phyloP scores from a whole-genome alignment of 768 basidiomycete genomes.

The Sporobolomyces roseus region DNA sequence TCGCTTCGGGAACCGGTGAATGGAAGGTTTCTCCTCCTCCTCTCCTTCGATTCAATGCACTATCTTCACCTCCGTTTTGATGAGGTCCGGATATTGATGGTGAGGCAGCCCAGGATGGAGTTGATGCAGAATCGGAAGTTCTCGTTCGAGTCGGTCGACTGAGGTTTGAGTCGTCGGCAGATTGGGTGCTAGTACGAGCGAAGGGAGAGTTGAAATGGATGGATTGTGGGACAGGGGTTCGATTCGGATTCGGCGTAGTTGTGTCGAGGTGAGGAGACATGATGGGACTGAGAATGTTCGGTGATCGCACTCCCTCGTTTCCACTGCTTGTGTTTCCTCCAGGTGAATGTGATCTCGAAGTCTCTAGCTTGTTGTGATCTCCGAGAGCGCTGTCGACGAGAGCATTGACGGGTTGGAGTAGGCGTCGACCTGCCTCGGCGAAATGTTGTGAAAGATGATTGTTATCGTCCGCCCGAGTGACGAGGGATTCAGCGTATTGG shows the following conservation, averaged over 20 bases:
- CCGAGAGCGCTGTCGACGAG: conserved; percentile 3
- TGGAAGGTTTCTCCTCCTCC: conserved; percentile 24
- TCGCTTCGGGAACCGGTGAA: neutral
- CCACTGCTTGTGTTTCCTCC: conserved; percentile 1
- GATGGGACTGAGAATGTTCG: conserved; percentile 10
- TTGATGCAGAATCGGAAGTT: no score
- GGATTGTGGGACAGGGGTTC: conserved; percentile 7
- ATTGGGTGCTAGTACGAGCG: neutral
- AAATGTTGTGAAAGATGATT: neutral
- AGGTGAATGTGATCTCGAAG: conserved; percentile 3
- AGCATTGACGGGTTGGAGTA: neutral
- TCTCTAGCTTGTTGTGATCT: neutral
- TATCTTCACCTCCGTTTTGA: no score
- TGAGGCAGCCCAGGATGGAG: no score
- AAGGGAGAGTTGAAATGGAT: conserved; percentile 31
- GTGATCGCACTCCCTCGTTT: conserved; percentile 1
- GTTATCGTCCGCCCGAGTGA: conserved; percentile 1
- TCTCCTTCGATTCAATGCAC: neutral
- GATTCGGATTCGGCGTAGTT: conserved; percentile 21
- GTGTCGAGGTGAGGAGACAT: conserved; percentile 18
- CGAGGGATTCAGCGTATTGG: conserved; percentile 3
- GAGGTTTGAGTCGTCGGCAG: neutral
- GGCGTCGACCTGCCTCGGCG: neutral
- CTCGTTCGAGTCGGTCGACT: neutral
- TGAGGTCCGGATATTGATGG: no score